Evolutionary conservation across 2,329 filamentous ascomycete species (phyloP).

Genomic region (Ophiosphaerella herpotricha): DNA sequence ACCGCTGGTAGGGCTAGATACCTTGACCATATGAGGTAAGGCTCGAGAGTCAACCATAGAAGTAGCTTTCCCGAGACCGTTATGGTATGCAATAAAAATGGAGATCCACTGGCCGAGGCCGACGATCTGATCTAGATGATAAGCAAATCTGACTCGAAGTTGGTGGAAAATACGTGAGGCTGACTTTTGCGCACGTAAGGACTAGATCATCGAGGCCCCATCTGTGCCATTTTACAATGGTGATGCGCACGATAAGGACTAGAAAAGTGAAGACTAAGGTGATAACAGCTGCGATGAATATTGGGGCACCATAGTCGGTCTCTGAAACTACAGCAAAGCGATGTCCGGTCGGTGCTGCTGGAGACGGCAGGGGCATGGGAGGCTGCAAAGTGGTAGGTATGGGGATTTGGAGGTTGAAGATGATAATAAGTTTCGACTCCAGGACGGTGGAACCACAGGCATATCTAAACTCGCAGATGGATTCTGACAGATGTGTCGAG

Average conservation of each 20-base stretch:
- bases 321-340: constrained; percentile 1
- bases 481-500: not conserved
- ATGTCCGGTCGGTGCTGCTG: constrained; percentile 1
- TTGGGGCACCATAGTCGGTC: not conserved
- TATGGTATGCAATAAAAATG: not conserved
- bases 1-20: too few relatives aligned
- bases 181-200: not conserved
- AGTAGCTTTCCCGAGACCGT: constrained; percentile 6
- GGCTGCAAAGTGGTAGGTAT: not conserved
- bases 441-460: not conserved
- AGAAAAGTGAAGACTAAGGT: not conserved
- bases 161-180: not conserved
- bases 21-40: too few relatives aligned
- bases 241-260: not conserved
- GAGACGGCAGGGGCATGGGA: not conserved
- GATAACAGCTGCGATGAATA: not conserved
- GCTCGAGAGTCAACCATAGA: not conserved
- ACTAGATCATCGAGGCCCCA: not conserved
- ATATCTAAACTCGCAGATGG: not conserved
- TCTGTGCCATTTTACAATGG: constrained; percentile 1
- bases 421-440: not conserved
- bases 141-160: not conserved
- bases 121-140: not conserved
- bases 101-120: constrained; percentile 6
- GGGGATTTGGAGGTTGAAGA: not conserved